phyloP scores from a whole-genome alignment of 2,329 filamentous ascomycete genomes.

The Xylariaceae sp. region DNA sequence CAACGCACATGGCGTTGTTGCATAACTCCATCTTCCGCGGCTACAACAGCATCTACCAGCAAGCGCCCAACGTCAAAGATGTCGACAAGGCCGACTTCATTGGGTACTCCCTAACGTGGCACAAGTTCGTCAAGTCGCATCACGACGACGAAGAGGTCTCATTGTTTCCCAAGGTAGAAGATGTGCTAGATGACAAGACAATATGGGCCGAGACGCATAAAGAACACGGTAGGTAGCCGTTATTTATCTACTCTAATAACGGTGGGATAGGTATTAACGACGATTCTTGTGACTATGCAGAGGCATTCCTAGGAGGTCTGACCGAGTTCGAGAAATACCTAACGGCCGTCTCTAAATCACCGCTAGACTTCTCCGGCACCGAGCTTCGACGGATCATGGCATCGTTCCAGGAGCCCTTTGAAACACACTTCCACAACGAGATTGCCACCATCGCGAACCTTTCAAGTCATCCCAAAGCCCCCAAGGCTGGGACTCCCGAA shows the following conservation, averaged over 20 bases:
- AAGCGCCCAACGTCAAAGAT: conserved; percentile 49
- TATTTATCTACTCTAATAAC: too few relatives aligned
- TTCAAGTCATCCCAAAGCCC: conserved; percentile 47
- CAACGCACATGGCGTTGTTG: conserved; percentile 58
- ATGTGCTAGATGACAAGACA: conserved; percentile 45
- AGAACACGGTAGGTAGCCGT: conserved; percentile 46
- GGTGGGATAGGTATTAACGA: too few relatives aligned
- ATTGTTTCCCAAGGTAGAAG: conserved; percentile 53
- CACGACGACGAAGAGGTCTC: conserved; percentile 57
- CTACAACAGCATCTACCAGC: conserved; percentile 60
- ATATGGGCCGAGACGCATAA: conserved; percentile 50
- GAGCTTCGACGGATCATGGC: conserved; percentile 48
- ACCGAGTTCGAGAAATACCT: conserved; percentile 52
- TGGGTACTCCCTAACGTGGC: conserved; percentile 54
- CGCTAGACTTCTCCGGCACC: conserved; percentile 41
- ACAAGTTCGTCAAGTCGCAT: conserved; percentile 56
- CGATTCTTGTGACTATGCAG: conserved; percentile 22
- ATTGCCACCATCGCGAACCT: conserved; percentile 49
- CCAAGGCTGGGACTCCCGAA: conserved; percentile 42
- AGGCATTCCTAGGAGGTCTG: conserved; percentile 50
- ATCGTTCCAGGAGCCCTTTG: conserved; percentile 48
- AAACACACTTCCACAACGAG: conserved; percentile 53
- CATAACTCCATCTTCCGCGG: conserved; percentile 62
- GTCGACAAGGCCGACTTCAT: conserved; percentile 55
- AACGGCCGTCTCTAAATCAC: conserved; percentile 33